Evolutionary conservation across 305 asterid genomes (phyloP).

Genomic region (Rubia occidens): DNA sequence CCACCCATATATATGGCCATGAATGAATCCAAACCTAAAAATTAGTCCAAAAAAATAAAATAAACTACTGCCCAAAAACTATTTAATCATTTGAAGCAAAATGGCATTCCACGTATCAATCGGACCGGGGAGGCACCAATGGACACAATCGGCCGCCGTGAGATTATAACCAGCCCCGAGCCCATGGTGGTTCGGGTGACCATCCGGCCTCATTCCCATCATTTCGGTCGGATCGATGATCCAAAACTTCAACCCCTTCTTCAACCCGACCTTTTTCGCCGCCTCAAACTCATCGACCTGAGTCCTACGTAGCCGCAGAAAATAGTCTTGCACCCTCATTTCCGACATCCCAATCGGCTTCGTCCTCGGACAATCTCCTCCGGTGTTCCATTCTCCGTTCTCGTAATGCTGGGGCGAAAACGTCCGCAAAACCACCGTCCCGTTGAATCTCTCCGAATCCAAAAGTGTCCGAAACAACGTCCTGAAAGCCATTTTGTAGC

Average conservation of each 20-base stretch:
- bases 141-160: conserved; percentile 53
- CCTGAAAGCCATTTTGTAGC: conserved; percentile 23
- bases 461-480: conserved; percentile 21
- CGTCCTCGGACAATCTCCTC: conserved; percentile 26
- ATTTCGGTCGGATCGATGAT: conserved; percentile 48
- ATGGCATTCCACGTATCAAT: conserved; percentile 61
- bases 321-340: conserved; percentile 30
- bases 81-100: conserved; percentile 38
- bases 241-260: conserved; percentile 30
- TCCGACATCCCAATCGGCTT: conserved; percentile 50
- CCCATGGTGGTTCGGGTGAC: conserved; percentile 65
- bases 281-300: conserved; percentile 47
- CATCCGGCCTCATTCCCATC: conserved; percentile 67
- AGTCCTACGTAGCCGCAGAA: conserved; percentile 41
- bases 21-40: too few species aligned
- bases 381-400: conserved; percentile 33
- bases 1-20: too few species aligned
- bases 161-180: conserved; percentile 45
- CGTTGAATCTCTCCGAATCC: conserved; percentile 14
- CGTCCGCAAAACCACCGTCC: conserved; percentile 31
- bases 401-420: conserved; percentile 43
- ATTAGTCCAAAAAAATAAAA: too few species aligned
- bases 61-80: background rate
- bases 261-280: conserved; percentile 31
- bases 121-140: conserved; percentile 81